Evolutionary conservation across 2,329 filamentous ascomycete species (phyloP).

Genomic region (Hymenoscyphus linearis): DNA sequence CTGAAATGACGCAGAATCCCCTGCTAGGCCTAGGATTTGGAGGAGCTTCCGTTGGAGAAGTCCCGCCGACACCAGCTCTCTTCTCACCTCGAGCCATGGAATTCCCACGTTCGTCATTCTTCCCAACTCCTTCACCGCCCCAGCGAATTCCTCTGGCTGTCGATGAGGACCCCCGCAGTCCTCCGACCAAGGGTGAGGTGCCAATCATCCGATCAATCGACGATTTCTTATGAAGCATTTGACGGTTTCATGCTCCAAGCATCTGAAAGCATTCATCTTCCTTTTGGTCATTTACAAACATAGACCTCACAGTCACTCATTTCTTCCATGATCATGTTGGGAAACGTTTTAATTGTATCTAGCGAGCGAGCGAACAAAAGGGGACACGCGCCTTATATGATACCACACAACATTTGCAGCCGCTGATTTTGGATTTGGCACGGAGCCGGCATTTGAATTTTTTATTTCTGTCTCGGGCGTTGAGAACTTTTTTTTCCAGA

Average conservation of each 20-base stretch:
- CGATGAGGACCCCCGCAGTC: conserved; percentile 63
- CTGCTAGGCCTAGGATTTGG: conserved; percentile 23
- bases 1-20: conserved; percentile 31
- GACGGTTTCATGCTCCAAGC: background rate
- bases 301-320: background rate
- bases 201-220: conserved; percentile 75
- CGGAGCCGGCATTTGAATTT: background rate
- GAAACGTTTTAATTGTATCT: conserved; percentile 4
- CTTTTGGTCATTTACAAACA: conserved; percentile 2
- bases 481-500: conserved; percentile 1
- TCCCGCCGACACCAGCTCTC: conserved; percentile 23
- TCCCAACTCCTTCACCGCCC: conserved; percentile 38
- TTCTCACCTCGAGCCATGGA: conserved; percentile 68
- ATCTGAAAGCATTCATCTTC: background rate
- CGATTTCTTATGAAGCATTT: conserved; percentile 56
- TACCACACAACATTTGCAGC: conserved; percentile 3
- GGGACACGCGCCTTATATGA: conserved; percentile 1
- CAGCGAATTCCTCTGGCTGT: conserved; percentile 25
- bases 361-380: conserved; percentile 4
- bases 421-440: conserved; percentile 3
- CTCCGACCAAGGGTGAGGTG: conserved; percentile 66
- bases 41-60: conserved; percentile 16
- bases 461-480: background rate
- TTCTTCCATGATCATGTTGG: conserved; percentile 4
- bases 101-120: conserved; percentile 66